Evolutionary conservation across 176 grass and related monocot genomes (phyloP), one percentile per base, ranked within the genome.

Genomic region (Carex cristatella): DNA sequence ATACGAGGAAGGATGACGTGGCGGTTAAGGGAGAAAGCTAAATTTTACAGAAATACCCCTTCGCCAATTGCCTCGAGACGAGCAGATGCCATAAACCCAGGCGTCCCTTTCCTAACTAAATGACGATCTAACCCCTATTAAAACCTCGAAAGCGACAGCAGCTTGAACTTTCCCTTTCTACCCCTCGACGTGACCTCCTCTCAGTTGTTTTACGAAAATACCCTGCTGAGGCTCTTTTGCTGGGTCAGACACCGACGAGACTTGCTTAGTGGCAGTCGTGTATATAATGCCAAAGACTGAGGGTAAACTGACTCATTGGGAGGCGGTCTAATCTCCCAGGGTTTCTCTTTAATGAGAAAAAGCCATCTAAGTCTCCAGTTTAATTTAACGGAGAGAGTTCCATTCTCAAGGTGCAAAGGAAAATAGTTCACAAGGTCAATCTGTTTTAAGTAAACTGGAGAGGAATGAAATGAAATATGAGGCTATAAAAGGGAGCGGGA

Each of bases 1-100:
- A 23, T 97, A 94, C 94, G 94, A 97, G 94, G 90, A 91, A 94
- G 91, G 70, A 89, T 92, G 94, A 97, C 88, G 90, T 94, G 94
- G 88, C 85, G 59, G 28, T 61, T 7, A 7, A 51, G 67, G 23
- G 53, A 62, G 18, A 84, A 68, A 69, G 35, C 28, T 1, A 1
- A 0, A 81, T 57, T 27, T 80, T 31, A 88, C 87, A 3, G 55
- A 71, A 81, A 61, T 80, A n/a, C 10, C 65, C 87, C 60, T 81
- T 1, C 5, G 7, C 4, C 2, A 48, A 54, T 82, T 68, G 81
- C 14, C 81, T 79, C 76, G 80, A 66, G 60, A 87, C 37, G 4
- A 73, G 33, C 27, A 84, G 80, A 84, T 88, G 69, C 81, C 79
- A 72, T 38, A 54, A 54, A 19, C 69, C 80, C 35, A 51, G 61